These are phyloP conservation scores for Fusarium poae DNA, from an alignment of 2,329 filamentous ascomycete genomes.

Conservation along the genomic window DNA sequence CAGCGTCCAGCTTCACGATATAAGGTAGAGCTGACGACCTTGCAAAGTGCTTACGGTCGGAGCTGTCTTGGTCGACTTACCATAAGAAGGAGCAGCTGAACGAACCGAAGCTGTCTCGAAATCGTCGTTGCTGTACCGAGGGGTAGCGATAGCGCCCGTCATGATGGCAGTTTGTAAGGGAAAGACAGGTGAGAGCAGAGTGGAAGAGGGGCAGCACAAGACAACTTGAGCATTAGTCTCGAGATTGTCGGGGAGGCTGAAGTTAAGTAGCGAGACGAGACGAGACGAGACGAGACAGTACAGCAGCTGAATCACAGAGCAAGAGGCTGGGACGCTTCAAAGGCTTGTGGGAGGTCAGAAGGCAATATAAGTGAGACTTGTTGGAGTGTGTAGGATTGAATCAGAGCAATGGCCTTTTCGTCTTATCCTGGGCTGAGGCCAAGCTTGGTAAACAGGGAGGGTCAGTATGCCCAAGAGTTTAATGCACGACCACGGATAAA, in stretches of 20 bases:
- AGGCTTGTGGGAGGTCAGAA: slow-evolving; percentile 32
- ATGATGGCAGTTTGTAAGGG: slow-evolving; percentile 44
- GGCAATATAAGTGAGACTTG: slow-evolving; percentile 39
- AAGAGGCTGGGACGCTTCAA: slow-evolving; percentile 33
- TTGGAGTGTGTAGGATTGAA: slow-evolving; percentile 27
- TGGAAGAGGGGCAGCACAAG: slow-evolving; percentile 39
- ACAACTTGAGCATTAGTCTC: slow-evolving; percentile 45
- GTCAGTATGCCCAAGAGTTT: slow-evolving; percentile 43
- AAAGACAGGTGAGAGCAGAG: slow-evolving; percentile 34
- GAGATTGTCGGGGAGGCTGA: slow-evolving; percentile 27
- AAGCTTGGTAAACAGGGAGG: slow-evolving; percentile 47
- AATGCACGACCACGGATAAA: slow-evolving; percentile 50
- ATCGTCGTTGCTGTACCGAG: slow-evolving; percentile 63
- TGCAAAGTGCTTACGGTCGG: slow-evolving; percentile 9
- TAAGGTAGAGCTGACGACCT: slow-evolving; percentile 17
- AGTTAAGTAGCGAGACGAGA: slow-evolving; percentile 32
- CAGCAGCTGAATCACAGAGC: slow-evolving; percentile 29
- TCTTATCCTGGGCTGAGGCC: slow-evolving; percentile 27
- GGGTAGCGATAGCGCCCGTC: slow-evolving; percentile 50
- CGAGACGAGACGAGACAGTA: slow-evolving; percentile 8
- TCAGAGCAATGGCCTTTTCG: slow-evolving; percentile 43
- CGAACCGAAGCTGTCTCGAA: slow-evolving; percentile 76
- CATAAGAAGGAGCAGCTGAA: slow-evolving; percentile 76
- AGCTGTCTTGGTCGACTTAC: slow-evolving; percentile 56
- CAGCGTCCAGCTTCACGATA: slow-evolving; percentile 11